These are phyloP conservation scores for Coemansia nantahalensis DNA, from an alignment of 192 early-diverging fungal genomes.

Conservation along the genomic window DNA sequence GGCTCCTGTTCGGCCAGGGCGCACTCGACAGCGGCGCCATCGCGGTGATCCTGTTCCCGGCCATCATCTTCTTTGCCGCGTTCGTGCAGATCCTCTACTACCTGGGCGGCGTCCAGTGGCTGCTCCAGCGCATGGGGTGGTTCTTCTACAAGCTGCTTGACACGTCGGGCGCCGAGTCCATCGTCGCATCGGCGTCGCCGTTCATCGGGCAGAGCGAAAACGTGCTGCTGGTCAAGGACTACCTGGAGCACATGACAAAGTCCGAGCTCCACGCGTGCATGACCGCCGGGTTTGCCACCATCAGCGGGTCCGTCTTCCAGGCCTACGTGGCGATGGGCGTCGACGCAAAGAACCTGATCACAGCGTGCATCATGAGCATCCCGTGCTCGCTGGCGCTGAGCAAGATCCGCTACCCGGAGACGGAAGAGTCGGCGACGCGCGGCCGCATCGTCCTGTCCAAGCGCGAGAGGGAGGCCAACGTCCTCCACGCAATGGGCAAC, in stretches of 20 bases:
- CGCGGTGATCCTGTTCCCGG: slow-evolving; percentile 72
- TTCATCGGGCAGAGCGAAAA: slow-evolving; percentile 87
- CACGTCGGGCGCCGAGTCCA: slow-evolving; percentile 77
- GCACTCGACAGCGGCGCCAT: slow-evolving; percentile 55
- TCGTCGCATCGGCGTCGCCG: slow-evolving; percentile 82
- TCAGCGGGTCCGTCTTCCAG: slow-evolving; percentile 79
- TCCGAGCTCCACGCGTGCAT: slow-evolving; percentile 85
- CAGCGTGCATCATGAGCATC: slow-evolving; percentile 86
- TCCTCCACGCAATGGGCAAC: slow-evolving; percentile 78
- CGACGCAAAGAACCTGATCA: slow-evolving; percentile 63
- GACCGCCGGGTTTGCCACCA: slow-evolving; percentile 86
- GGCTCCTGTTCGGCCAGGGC: slow-evolving; percentile 59
- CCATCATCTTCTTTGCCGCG: slow-evolving; percentile 84
- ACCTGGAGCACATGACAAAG: slow-evolving; percentile 77
- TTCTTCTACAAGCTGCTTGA: slow-evolving; percentile 69
- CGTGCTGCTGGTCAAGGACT: slow-evolving; percentile 77
- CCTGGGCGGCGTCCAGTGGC: slow-evolving; percentile 77
- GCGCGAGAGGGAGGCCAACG: slow-evolving; percentile 65
- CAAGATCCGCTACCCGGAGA: slow-evolving; percentile 83
- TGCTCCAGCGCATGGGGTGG: slow-evolving; percentile 64
- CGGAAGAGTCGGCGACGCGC: slow-evolving; percentile 67
- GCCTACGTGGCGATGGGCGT: slow-evolving; percentile 73
- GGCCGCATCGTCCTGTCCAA: slow-evolving; percentile 58
- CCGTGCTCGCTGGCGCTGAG: slow-evolving; percentile 79
- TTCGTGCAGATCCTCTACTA: slow-evolving; percentile 85